These are phyloP conservation scores for Alternaria hordeiaustralica DNA, from an alignment of 2,329 filamentous ascomycete species.

Conservation along the genomic window DNA sequence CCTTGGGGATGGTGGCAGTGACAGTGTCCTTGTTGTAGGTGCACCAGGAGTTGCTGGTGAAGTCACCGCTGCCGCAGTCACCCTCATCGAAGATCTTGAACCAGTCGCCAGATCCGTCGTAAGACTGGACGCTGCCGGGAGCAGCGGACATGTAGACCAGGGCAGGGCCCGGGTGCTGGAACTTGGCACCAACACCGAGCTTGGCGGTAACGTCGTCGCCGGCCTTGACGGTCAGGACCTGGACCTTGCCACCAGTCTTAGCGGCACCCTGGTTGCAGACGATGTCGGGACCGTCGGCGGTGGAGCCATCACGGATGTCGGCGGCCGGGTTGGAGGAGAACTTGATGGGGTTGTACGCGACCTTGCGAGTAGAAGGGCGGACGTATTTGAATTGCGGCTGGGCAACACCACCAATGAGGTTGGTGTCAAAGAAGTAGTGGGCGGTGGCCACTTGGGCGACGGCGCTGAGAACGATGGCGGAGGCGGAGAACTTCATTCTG, in stretches of 20 bases:
- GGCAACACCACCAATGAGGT: slow-evolving; percentile 17
- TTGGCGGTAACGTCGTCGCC: slow-evolving; percentile 27
- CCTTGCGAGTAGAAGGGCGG: slow-evolving; percentile 25
- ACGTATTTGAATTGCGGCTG: slow-evolving; percentile 29
- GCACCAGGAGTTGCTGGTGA: slow-evolving; percentile 30
- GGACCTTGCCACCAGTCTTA: slow-evolving; percentile 20
- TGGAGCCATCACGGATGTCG: slow-evolving; percentile 29
- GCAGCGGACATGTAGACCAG: slow-evolving; percentile 40
- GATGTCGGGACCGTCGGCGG: slow-evolving; percentile 29
- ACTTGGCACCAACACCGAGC: slow-evolving; percentile 28
- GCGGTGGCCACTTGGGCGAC: slow-evolving; percentile 24
- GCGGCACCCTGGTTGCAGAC: slow-evolving; percentile 30
- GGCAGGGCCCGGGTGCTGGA: slow-evolving; percentile 33
- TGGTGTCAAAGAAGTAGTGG: slow-evolving; percentile 36
- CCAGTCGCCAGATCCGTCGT: slow-evolving; percentile 36
- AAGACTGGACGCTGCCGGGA: slow-evolving; percentile 23
- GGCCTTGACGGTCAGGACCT: slow-evolving; percentile 29
- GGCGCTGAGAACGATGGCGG: slow-evolving; percentile 4
- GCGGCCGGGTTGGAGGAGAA: slow-evolving; percentile 18
- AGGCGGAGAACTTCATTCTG: slow-evolving; percentile 15
- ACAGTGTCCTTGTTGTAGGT: slow-evolving; percentile 30
- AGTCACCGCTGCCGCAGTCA: slow-evolving; percentile 24
- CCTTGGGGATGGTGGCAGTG: slow-evolving; percentile 46
- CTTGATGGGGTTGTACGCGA: slow-evolving; percentile 36
- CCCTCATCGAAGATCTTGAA: slow-evolving; percentile 41